Evolutionary conservation across 495 filamentous ascomycete species (phyloP).

Genomic region (Trichoderma gamsii): DNA sequence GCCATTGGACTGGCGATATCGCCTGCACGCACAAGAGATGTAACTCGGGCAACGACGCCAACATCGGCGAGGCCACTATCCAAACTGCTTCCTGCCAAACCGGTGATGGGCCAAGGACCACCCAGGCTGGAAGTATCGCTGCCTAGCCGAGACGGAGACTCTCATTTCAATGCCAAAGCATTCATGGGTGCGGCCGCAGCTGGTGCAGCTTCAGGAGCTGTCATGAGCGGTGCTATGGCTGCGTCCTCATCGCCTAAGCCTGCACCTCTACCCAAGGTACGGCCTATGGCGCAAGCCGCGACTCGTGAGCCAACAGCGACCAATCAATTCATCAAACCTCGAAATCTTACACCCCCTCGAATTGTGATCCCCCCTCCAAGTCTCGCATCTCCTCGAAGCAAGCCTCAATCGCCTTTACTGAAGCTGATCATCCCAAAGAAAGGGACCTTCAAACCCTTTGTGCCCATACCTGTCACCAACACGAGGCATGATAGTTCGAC

Average conservation of each 20-base stretch:
- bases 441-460: constrained; percentile 1
- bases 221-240: constrained; percentile 2
- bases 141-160: background rate
- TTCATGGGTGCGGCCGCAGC: background rate
- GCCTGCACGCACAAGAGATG: constrained; percentile 22
- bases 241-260: background rate
- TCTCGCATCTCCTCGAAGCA: constrained; percentile 24
- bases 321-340: background rate
- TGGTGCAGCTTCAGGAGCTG: background rate
- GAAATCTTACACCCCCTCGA: background rate
- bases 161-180: background rate
- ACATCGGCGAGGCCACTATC: constrained; percentile 14
- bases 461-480: background rate
- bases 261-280: background rate
- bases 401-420: constrained; percentile 5
- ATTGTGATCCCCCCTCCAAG: background rate
- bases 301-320: background rate
- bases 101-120: constrained; percentile 20
- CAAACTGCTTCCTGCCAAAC: constrained; percentile 27
- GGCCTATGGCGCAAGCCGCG: background rate
- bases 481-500: constrained; percentile 34
- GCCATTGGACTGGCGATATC: constrained; percentile 39
- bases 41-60: background rate
- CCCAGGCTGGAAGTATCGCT: constrained; percentile 14
- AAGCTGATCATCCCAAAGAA: constrained; percentile 12